phyloP scores from a whole-genome alignment of 2,329 filamentous ascomycete species.

The Berkeleyomyces basicola region DNA sequence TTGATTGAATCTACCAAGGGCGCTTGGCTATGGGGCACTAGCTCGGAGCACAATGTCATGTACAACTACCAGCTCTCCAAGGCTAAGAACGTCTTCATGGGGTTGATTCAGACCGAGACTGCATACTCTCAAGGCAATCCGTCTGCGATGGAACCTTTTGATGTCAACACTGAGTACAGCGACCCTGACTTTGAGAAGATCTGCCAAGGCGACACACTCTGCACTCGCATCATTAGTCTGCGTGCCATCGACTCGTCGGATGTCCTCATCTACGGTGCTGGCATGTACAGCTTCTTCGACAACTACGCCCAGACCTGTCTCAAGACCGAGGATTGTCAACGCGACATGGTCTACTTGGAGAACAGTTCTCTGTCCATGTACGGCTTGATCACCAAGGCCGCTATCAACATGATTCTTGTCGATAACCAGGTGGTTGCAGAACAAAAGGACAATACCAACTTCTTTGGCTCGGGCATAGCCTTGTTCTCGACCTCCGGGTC shows the following conservation, averaged over 20 bases:
- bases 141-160: constrained; percentile 49
- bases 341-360: constrained; percentile 61
- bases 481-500: constrained; percentile 24
- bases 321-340: constrained; percentile 52
- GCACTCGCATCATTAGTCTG: constrained; percentile 63
- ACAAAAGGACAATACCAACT: constrained; percentile 47
- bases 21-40: constrained; percentile 67
- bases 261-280: constrained; percentile 53
- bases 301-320: constrained; percentile 63
- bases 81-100: constrained; percentile 67
- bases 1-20: constrained; percentile 58
- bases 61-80: constrained; percentile 77
- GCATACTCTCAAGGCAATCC: constrained; percentile 80
- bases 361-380: constrained; percentile 46
- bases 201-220: constrained; percentile 30
- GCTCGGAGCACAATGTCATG: constrained; percentile 47
- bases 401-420: constrained; percentile 54
- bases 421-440: constrained; percentile 37
- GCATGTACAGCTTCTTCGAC: constrained; percentile 70
- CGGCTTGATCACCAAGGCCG: constrained; percentile 58
- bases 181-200: constrained; percentile 52
- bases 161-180: constrained; percentile 35
- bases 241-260: constrained; percentile 51
- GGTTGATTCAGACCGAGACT: constrained; percentile 75
- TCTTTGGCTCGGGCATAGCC: constrained; percentile 46